Base-by-base conservation (phyloP, 2,329 filamentous ascomycete genomes). In the Epichloe hybrida region DNA sequence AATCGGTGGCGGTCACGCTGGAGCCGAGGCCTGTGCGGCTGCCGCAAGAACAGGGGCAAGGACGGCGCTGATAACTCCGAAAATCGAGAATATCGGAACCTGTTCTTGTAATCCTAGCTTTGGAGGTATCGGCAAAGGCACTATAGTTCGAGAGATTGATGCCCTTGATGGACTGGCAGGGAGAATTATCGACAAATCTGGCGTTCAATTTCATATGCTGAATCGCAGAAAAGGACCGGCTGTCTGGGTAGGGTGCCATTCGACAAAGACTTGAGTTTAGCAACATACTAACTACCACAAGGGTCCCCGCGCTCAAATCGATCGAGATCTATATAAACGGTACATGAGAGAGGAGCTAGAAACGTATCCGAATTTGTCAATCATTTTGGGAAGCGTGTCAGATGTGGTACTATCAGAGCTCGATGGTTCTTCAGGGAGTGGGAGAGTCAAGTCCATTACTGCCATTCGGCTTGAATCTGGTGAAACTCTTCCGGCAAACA, bases 91-190 rank as follows among this genome's bases (percentile, higher is more conserved):
- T 59, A 81, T 97, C 20, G 91, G 91, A 50, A 88, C 93, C 34
- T 97, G 91, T 70, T 96, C 90, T 37, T 97, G 91, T 71, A 97
- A 97, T 65, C 91, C 91, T 2, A 95, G 88, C 56, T 95, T 98
- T 63, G 93, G 93, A 39, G 93, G 93, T n/a, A 97, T 98, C 59
- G 93, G 93, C 43, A 98, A 98, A 66, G 93, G 93, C 15, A 97
- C 88, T 9, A 96, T 98, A 73, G 73, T 98, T 48, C 83, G 91
- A 41, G 93, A 98, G 68, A 84, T 98, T 35, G 93, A 98, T 70
- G 93, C 93, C 0, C 74, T 98, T 53, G 93, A 97, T 62, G 93
- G 93, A 0, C 72, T 98, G 20, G 84, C 89, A 0, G 90, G 88
- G 0, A 79, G 88, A 37, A 84, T 96, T 21, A 88, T 95, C 53